Evolutionary conservation across 2,329 filamentous ascomycete genomes (phyloP).

Genomic region (Zymoseptoria brevis): DNA sequence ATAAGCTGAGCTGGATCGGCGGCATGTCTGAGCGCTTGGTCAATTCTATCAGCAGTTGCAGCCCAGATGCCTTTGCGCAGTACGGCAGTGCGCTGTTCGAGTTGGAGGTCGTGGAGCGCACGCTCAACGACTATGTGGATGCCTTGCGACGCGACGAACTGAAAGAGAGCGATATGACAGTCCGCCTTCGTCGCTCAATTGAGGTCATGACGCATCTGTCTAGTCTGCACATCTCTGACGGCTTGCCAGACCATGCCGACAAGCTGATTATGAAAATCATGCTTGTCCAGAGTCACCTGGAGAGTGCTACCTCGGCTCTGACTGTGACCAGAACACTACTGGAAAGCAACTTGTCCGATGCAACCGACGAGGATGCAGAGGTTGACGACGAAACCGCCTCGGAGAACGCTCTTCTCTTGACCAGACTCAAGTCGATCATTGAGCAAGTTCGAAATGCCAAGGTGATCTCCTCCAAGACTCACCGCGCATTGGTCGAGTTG

Average conservation of each 20-base stretch:
- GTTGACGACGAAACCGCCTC: conserved; percentile 50
- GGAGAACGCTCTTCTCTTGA: conserved; percentile 52
- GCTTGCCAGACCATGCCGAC: conserved; percentile 66
- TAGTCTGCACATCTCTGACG: conserved; percentile 66
- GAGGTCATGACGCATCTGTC: conserved; percentile 80
- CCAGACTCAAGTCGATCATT: conserved; percentile 63
- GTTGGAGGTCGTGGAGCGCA: conserved; percentile 82
- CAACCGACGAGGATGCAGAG: conserved; percentile 43
- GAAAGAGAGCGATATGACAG: conserved; percentile 72
- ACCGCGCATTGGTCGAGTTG: conserved; percentile 69
- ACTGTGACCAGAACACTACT: conserved; percentile 58
- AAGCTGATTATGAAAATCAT: conserved; percentile 69
- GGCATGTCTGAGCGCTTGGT: conserved; percentile 79
- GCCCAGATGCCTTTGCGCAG: conserved; percentile 65
- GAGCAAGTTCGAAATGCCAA: conserved; percentile 74
- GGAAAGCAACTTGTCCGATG: conserved; percentile 53
- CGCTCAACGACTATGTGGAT: conserved; percentile 82
- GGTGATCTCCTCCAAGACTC: conserved; percentile 70
- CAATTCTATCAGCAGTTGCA: conserved; percentile 70
- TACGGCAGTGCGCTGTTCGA: conserved; percentile 79
- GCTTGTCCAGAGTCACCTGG: conserved; percentile 72
- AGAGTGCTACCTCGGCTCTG: conserved; percentile 64
- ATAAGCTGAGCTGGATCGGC: conserved; percentile 77
- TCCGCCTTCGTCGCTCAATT: conserved; percentile 72
- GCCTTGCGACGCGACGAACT: conserved; percentile 74